phyloP scores from a whole-genome alignment of 2,329 filamentous ascomycete genomes.

The Claviceps humidiphila region DNA sequence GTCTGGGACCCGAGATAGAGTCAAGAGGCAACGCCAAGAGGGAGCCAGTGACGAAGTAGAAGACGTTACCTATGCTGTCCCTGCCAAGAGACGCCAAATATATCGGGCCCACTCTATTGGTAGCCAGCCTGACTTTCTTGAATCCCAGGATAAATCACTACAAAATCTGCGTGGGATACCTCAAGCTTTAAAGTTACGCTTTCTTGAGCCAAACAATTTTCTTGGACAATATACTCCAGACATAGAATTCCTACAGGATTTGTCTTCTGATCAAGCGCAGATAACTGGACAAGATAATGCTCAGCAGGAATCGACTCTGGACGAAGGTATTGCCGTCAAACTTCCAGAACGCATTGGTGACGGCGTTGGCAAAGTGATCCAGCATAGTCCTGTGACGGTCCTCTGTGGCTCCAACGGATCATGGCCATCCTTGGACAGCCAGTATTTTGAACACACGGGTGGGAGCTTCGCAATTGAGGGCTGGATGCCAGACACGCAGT shows the following conservation, averaged over 20 bases:
- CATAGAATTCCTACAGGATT: background rate
- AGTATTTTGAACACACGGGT: slow-evolving; percentile 23
- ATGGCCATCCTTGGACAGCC: slow-evolving; percentile 19
- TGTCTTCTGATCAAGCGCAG: background rate
- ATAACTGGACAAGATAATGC: background rate
- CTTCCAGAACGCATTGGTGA: background rate
- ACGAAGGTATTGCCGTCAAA: background rate
- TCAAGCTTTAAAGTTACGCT: background rate
- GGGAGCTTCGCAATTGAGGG: slow-evolving; percentile 29
- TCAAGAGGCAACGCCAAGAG: slow-evolving; percentile 7
- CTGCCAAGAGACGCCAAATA: background rate
- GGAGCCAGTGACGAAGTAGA: background rate
- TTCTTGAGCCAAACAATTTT: slow-evolving; percentile 5
- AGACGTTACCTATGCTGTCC: background rate
- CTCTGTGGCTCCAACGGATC: slow-evolving; percentile 14
- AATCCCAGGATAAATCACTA: background rate
- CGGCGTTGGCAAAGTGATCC: background rate
- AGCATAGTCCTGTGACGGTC: slow-evolving; percentile 4
- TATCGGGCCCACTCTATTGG: background rate
- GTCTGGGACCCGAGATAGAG: slow-evolving; percentile 9
- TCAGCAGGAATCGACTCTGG: background rate
- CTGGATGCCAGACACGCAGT: slow-evolving; percentile 27
- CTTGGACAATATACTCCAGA: slow-evolving; percentile 3
- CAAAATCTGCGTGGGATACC: background rate
- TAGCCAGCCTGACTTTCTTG: background rate